phyloP scores from a whole-genome alignment of 176 grass and related monocot genomes.

The Bromus sterilis region DNA sequence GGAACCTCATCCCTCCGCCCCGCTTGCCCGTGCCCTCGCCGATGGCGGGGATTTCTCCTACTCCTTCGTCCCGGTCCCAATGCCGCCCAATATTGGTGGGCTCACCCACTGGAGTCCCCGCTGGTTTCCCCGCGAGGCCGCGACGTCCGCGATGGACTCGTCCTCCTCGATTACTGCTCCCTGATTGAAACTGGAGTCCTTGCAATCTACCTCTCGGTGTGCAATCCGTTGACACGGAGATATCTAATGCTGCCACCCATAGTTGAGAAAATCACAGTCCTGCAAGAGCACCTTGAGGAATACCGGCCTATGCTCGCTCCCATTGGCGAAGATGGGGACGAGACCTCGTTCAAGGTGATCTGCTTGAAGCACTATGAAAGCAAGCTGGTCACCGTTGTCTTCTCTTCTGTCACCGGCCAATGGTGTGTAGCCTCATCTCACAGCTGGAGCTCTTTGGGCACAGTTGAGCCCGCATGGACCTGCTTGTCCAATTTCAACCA shows the following conservation, averaged over 20 bases:
- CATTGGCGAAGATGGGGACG: not conserved
- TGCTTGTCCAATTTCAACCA: not conserved
- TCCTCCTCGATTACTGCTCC: not conserved
- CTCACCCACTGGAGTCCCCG: not conserved
- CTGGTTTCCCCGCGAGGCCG: no score
- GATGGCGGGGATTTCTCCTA: not conserved
- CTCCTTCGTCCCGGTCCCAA: conserved; percentile 3
- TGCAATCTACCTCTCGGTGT: not conserved
- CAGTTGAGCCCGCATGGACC: not conserved
- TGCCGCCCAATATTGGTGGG: not conserved
- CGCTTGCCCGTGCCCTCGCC: not conserved
- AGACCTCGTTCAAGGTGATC: conserved; percentile 23
- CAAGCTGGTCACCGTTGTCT: not conserved
- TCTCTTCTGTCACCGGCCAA: not conserved
- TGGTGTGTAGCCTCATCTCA: not conserved
- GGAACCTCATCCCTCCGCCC: conserved; percentile 7
- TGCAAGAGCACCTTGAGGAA: not conserved
- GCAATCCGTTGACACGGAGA: not conserved
- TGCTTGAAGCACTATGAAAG: not conserved
- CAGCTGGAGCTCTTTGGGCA: conserved; percentile 12
- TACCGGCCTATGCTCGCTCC: not conserved
- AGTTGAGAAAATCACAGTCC: not conserved
- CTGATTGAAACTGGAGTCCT: not conserved
- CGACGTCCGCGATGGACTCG: not conserved
- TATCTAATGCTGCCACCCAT: not conserved